These are phyloP conservation scores for Gyromitra esculenta DNA, from an alignment of 2,329 filamentous ascomycete genomes.

Conservation along the genomic window DNA sequence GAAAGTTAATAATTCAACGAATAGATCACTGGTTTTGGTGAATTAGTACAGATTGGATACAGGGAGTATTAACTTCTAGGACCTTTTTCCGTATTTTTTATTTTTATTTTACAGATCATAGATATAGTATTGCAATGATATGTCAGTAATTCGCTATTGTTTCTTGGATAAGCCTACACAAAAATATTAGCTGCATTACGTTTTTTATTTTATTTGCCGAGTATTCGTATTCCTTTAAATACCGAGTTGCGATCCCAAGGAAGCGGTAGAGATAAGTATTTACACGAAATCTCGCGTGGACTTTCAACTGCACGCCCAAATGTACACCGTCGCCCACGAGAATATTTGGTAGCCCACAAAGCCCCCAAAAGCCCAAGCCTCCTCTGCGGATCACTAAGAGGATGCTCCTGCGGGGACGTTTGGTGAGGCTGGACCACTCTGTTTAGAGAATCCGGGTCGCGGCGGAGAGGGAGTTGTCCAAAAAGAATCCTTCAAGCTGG, in stretches of 20 bases:
- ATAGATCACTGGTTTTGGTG: background rate
- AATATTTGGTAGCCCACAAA: background rate
- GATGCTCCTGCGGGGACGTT: slow-evolving; percentile 8
- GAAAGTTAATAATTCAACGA: slow-evolving; percentile 6
- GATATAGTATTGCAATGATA: background rate
- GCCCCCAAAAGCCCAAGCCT: background rate
- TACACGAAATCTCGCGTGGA: slow-evolving; percentile 11
- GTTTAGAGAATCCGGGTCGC: slow-evolving; percentile 25
- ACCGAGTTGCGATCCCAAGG: background rate
- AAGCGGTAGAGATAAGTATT: slow-evolving; percentile 16
- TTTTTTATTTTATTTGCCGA: background rate
- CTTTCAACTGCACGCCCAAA: background rate
- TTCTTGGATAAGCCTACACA: background rate
- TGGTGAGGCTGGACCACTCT: background rate
- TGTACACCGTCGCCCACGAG: slow-evolving; percentile 1
- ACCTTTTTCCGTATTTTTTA: background rate
- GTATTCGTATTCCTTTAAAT: background rate
- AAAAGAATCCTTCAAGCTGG: slow-evolving; percentile 39
- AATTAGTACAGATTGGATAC: slow-evolving; percentile 9
- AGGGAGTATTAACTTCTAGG: background rate
- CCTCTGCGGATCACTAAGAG: slow-evolving; percentile 1
- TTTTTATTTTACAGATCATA: slow-evolving; percentile 4
- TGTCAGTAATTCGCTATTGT: background rate
- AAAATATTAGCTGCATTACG: background rate
- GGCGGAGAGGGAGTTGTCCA: slow-evolving; percentile 43